phyloP scores from a whole-genome alignment of 2,329 filamentous ascomycete species.

The Fusarium verrucosum region DNA sequence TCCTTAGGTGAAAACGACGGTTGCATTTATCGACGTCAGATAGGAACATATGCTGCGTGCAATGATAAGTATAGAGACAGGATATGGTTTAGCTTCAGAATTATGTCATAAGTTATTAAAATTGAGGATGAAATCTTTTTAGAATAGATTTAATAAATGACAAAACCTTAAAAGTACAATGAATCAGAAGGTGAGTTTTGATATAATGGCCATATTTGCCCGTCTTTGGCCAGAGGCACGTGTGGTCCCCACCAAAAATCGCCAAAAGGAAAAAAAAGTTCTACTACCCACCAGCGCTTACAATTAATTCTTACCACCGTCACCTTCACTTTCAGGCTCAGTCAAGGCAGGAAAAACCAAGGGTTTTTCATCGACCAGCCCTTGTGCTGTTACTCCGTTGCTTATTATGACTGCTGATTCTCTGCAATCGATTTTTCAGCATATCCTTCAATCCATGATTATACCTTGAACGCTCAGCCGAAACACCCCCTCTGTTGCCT shows the following conservation, averaged over 20 bases:
- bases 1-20: too few species aligned
- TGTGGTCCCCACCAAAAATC: slow-evolving; percentile 44
- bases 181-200: slow-evolving; percentile 1
- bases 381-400: slow-evolving; percentile 20
- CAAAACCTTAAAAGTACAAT: too few species aligned
- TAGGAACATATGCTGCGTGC: too few species aligned
- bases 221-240: too few species aligned
- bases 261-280: slow-evolving; percentile 43
- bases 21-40: too few species aligned
- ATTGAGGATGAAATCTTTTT: too few species aligned
- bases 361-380: slow-evolving; percentile 10
- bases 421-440: slow-evolving; percentile 30
- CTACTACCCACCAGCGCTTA: slow-evolving; percentile 30
- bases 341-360: not conserved
- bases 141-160: too few species aligned
- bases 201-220: too few species aligned
- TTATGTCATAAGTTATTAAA: too few species aligned
- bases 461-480: slow-evolving; percentile 30
- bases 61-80: too few species aligned
- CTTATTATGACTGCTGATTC: slow-evolving; percentile 44
- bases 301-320: slow-evolving; percentile 23
- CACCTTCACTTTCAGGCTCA: slow-evolving; percentile 8
- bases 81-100: too few species aligned
- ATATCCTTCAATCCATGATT: slow-evolving; percentile 39
- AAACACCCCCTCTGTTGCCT: slow-evolving; percentile 39